Base-by-base conservation (phyloP, 1,284 basidiomycete genomes). In the Termitomyces sp. region DNA sequence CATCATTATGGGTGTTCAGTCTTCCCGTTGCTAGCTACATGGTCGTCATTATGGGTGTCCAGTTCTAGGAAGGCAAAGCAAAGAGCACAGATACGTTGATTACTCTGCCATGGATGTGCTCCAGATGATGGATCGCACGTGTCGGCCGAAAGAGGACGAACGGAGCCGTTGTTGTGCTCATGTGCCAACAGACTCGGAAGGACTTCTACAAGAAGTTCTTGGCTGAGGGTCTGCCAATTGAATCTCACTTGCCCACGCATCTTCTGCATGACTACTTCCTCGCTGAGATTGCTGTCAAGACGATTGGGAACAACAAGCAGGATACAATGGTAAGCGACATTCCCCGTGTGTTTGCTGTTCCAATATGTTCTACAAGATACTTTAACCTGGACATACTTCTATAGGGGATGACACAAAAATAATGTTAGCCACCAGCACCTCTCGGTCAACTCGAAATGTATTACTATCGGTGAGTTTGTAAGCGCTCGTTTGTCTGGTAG, bases 141-240 rank as follows among this genome's bases (percentile, higher is more conserved):
- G 94, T 66, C 83, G 93, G 26, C 93, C 96, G 14, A 72, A 74
- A 44, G 84, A 93, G 56, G 95, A 97, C 62, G 83, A 88, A 10
- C 86, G 85, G 51, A 93, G 90, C 60, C 88, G 93, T 16, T 97
- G 94, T n/a, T 64, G 87, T 99, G 7, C 74, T 99, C 46, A 96
- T 99, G 90, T 94, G 92, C 65, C 96, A 99, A 65, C 91, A 96
- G 66, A 97, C 93, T 2, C 81, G 95, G 46, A 95, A 97, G 69
- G 93, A 97, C 67, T 98, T 96, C 69, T 98, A 97, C 79, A 97
- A 96, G 73, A 99, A 99, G 71, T 98, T 99, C 81, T 72, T 99
- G 56, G 88, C 88, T 14, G 96, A 99, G 69, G 96, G 95, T 13
- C 74, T 99, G n/a, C 97, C 97, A 3, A 94, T 99, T 61, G 96